A percentile compares a stretch with the other conserved stretches of the same genome.
Evolutionary conservation across 192 early-diverging fungal species (phyloP).

Genomic region (Radiomyces spectabilis): DNA sequence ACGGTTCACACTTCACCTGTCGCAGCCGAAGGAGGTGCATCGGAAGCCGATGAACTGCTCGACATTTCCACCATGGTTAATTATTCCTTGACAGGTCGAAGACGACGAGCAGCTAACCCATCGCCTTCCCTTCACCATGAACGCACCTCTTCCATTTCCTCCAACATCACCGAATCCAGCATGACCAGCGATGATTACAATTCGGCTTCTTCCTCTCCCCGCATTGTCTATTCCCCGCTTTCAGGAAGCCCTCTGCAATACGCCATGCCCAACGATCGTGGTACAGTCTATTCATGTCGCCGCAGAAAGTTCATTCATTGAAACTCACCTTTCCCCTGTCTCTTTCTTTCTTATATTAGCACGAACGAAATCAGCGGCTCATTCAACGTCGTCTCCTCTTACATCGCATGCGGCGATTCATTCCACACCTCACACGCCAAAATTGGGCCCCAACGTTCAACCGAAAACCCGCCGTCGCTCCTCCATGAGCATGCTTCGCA

Average conservation of each 20-base stretch:
- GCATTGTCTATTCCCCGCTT: background rate
- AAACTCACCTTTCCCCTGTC: background rate
- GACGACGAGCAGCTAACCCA: background rate
- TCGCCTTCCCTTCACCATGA: conserved; percentile 4
- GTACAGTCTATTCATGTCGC: background rate
- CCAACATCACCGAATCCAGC: conserved; percentile 14
- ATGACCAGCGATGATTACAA: conserved; percentile 7
- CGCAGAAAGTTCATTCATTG: background rate
- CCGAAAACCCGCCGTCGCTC: conserved; percentile 18
- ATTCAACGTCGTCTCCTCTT: conserved; percentile 3
- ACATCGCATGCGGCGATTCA: background rate
- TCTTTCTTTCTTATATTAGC: background rate
- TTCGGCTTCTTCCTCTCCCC: conserved; percentile 20
- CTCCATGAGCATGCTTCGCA: conserved; percentile 26
- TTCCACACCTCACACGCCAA: background rate
- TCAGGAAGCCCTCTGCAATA: background rate
- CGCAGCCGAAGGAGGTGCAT: too few species aligned
- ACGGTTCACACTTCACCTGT: too few species aligned
- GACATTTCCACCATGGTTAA: too few species aligned
- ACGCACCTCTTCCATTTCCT: conserved; percentile 12
- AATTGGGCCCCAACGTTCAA: background rate
- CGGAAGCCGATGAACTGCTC: too few species aligned
- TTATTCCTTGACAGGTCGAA: too few species aligned
- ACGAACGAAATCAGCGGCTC: background rate
- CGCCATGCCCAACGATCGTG: background rate